Percentiles rank a stretch among this genome's conserved stretches.
These are phyloP conservation scores for Brassica carinata DNA, from an alignment of 345 rosid genomes.

Conservation along the genomic window DNA sequence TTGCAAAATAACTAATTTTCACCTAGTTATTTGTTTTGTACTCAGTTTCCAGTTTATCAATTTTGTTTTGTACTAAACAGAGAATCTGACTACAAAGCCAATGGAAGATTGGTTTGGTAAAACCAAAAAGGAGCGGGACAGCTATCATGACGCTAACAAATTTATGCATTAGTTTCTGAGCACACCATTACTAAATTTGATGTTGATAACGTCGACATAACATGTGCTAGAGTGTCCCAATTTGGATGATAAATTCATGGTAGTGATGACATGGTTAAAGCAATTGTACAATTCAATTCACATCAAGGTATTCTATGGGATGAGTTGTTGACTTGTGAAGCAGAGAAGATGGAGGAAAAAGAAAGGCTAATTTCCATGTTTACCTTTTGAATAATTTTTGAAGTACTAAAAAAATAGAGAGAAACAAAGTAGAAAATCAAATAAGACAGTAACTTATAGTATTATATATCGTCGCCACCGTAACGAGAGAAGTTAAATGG, in stretches of 20 bases:
- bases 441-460: not conserved
- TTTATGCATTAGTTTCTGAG: not conserved
- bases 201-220: not conserved
- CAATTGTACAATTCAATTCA: too few relatives aligned
- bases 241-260: too few relatives aligned
- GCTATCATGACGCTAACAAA: not conserved
- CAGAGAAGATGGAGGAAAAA: too few relatives aligned
- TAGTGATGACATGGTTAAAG: too few relatives aligned
- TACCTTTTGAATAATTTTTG: too few relatives aligned
- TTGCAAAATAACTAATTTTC: not conserved
- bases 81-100: not conserved
- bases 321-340: too few relatives aligned
- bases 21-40: not conserved
- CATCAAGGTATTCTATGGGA: too few relatives aligned
- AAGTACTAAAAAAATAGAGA: not conserved
- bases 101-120: not conserved
- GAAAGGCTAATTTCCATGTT: too few relatives aligned
- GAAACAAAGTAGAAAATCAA: slow-evolving; percentile 2
- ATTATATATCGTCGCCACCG: slow-evolving; percentile 3
- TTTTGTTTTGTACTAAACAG: too few relatives aligned
- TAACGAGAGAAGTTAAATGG: slow-evolving; percentile 36
- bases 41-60: not conserved
- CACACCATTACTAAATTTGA: not conserved
- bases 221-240: too few relatives aligned
- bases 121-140: not conserved